Conservation (phyloP, 306 rosid species). For the Rubus idaeus region DNA sequence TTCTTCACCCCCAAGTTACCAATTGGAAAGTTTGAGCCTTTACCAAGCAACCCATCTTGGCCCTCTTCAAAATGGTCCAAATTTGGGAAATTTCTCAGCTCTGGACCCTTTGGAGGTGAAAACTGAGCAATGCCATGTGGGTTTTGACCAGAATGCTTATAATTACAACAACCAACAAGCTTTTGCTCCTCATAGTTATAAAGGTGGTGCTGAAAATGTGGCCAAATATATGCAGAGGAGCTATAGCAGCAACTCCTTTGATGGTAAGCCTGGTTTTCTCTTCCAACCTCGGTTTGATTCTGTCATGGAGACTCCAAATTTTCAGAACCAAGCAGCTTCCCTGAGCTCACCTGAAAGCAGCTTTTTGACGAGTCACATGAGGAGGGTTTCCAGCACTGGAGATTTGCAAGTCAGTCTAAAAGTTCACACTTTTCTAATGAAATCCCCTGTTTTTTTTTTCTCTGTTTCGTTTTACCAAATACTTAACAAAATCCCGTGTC, state of each 20-base stretch:
- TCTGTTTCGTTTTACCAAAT: neutral
- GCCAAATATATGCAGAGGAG: constrained; percentile 70
- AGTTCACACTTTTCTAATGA: neutral
- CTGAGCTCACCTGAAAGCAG: constrained; percentile 42
- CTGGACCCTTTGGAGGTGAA: constrained; percentile 50
- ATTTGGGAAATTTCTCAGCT: constrained; percentile 30
- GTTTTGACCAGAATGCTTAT: constrained; percentile 30
- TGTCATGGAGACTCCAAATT: constrained; percentile 40
- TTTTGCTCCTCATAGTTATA: constrained; percentile 49
- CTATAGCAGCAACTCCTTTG: constrained; percentile 57
- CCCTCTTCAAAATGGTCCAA: constrained; percentile 9
- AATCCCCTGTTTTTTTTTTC: neutral
- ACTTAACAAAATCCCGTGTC: neutral
- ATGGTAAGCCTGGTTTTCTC: constrained; percentile 47
- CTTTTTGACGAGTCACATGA: constrained; percentile 48
- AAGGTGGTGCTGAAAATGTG: constrained; percentile 41
- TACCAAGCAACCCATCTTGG: constrained; percentile 27
- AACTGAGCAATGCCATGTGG: constrained; percentile 56
- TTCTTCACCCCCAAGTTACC: constrained; percentile 54
- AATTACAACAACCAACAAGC: constrained; percentile 16
- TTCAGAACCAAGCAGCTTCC: constrained; percentile 37
- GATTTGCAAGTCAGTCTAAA: constrained; percentile 68
- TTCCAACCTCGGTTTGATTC: constrained; percentile 43
- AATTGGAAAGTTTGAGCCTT: constrained; percentile 41
- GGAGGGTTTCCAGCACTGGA: constrained; percentile 66